Conservation (phyloP, 768 basidiomycete genomes). For the Suillus ampliporus region DNA sequence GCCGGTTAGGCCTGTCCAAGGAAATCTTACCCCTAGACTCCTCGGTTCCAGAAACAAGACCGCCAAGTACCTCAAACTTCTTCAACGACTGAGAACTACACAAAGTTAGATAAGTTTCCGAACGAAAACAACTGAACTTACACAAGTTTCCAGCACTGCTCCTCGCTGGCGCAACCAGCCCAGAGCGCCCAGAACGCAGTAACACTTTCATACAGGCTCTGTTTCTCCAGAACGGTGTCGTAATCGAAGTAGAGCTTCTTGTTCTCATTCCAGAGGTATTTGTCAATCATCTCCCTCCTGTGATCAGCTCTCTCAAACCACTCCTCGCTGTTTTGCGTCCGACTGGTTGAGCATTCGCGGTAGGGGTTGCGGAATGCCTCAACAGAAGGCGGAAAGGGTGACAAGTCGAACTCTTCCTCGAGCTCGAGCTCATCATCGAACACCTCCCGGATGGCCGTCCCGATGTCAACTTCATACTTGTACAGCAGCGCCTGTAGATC, state of each 20-base stretch:
- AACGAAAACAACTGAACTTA: conserved; percentile 48
- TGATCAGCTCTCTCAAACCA: conserved; percentile 93
- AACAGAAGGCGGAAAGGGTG: conserved; percentile 88
- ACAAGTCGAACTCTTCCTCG: conserved; percentile 89
- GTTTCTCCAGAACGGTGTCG: conserved; percentile 89
- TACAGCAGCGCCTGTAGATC: conserved; percentile 95
- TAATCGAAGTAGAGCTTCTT: conserved; percentile 96
- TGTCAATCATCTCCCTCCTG: conserved; percentile 86
- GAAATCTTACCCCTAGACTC: conserved; percentile 96
- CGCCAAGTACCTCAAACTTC: conserved; percentile 97
- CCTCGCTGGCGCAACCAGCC: conserved; percentile 97
- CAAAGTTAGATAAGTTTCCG: conserved; percentile 23
- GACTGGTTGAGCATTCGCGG: conserved; percentile 61
- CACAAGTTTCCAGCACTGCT: conserved; percentile 94
- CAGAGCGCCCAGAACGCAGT: conserved; percentile 96
- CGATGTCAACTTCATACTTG: conserved; percentile 99
- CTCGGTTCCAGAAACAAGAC: conserved; percentile 95
- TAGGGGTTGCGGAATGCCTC: conserved; percentile 69
- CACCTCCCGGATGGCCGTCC: conserved; percentile 94
- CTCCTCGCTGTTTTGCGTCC: conserved; percentile 78
- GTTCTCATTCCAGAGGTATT: conserved; percentile 96
- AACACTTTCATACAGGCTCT: conserved; percentile 96
- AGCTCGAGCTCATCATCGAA: conserved; percentile 93
- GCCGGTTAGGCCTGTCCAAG: conserved; percentile 94
- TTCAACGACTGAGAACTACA: conserved; percentile 80